Evolutionary conservation across 176 grass and related monocot species (phyloP).

Genomic region (barley (Hordeum vulgare)): DNA sequence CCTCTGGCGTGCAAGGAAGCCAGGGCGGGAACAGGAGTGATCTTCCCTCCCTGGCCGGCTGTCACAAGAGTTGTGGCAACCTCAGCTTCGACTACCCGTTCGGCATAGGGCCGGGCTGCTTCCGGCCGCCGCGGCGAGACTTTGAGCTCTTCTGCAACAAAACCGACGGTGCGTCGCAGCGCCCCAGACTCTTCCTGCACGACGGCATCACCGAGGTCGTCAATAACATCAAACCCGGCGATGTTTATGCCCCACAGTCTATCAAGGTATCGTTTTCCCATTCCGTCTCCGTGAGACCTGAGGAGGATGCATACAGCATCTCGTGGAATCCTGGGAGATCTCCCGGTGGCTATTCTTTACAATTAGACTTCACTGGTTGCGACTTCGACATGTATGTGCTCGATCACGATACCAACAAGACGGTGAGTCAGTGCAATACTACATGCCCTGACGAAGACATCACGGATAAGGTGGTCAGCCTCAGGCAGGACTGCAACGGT

Average conservation of each 20-base stretch:
- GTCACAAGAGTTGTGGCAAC: not conserved
- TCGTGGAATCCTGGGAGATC: too few species aligned
- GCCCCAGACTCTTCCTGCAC: too few species aligned
- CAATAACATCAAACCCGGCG: too few species aligned
- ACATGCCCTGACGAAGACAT: not conserved
- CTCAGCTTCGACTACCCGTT: too few species aligned
- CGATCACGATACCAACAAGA: not conserved
- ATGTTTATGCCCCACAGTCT: too few species aligned
- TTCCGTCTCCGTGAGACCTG: not conserved
- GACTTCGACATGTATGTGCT: not conserved
- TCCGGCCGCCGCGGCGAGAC: too few species aligned
- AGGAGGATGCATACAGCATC: not conserved
- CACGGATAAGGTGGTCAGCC: not conserved
- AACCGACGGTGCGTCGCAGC: too few species aligned
- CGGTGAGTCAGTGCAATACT: not conserved
- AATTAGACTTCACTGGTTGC: not conserved
- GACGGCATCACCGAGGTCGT: too few species aligned
- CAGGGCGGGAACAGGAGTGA: not conserved
- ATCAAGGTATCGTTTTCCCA: not conserved
- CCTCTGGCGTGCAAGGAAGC: too few species aligned
- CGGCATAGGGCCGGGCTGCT: too few species aligned
- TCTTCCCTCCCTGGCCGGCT: not conserved
- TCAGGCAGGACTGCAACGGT: constrained; percentile 1
- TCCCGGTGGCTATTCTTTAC: rapidly evolving
- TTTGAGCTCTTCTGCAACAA: too few species aligned